Evolutionary conservation across 257 asterid genomes (phyloP).

Genomic region (Osmanthus fragrans): DNA sequence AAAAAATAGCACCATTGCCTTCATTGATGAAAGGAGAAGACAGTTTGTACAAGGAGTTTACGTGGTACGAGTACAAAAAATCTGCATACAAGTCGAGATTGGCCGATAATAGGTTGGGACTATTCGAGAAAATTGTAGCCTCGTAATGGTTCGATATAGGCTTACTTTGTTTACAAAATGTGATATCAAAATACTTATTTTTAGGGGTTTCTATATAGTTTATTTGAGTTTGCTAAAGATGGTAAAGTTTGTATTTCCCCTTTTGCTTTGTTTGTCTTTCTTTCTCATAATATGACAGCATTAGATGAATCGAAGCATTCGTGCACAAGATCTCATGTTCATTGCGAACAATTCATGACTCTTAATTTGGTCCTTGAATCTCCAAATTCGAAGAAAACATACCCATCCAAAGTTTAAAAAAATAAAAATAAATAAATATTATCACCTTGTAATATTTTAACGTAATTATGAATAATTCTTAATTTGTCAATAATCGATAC

Average conservation of each 20-base stretch:
- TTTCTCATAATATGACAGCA: constrained; percentile 11
- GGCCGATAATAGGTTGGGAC: constrained; percentile 60
- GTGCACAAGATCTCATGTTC: background rate
- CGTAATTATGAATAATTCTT: no score
- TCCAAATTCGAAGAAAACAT: background rate
- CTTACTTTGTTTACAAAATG: background rate
- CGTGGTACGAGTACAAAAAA: constrained; percentile 66
- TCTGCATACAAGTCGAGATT: constrained; percentile 51
- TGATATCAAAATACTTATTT: constrained; percentile 13
- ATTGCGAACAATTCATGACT: no score
- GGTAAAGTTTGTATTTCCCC: constrained; percentile 9
- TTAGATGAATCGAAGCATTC: no score
- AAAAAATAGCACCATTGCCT: constrained; percentile 63
- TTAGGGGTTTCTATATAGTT: background rate
- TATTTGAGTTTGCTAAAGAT: background rate
- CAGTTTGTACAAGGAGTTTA: constrained; percentile 68
- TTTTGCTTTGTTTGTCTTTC: constrained; percentile 2
- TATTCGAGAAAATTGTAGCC: constrained; percentile 56
- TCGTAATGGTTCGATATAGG: constrained; percentile 23
- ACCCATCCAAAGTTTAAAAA: no score
- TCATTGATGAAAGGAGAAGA: constrained; percentile 53
- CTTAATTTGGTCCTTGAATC: background rate
- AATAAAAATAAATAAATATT: no score
- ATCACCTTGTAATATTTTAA: no score
- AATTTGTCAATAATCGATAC: no score